These are phyloP conservation scores for Termitomyces sp. DNA, from an alignment of 1,284 basidiomycete genomes.

Conservation along the genomic window DNA sequence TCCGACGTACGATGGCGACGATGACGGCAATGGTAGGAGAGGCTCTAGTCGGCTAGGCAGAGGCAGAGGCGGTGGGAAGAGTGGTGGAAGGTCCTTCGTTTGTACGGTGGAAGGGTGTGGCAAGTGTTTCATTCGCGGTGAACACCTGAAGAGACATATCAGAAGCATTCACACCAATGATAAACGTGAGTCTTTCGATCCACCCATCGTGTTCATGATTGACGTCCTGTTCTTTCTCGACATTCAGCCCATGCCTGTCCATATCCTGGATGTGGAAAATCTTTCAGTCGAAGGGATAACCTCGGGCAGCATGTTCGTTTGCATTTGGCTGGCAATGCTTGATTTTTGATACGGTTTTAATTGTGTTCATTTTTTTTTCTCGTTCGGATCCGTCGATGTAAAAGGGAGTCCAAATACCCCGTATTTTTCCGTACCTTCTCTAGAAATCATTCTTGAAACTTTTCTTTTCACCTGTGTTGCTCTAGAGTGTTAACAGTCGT, in stretches of 20 bases:
- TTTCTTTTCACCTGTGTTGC: not conserved
- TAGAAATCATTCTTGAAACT: not conserved
- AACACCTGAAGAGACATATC: slow-evolving; percentile 75
- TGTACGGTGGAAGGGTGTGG: slow-evolving; percentile 69
- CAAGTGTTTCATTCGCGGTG: slow-evolving; percentile 71
- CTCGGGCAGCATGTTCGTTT: slow-evolving; percentile 73
- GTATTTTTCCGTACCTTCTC: not conserved
- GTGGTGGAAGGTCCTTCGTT: slow-evolving; percentile 48
- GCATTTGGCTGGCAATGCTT: slow-evolving; percentile 35
- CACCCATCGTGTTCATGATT: not conserved
- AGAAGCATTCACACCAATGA: slow-evolving; percentile 74
- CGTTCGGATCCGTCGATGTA: not conserved
- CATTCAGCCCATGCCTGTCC: slow-evolving; percentile 64
- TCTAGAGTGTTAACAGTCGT: not conserved
- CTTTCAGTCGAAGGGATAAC: slow-evolving; percentile 79
- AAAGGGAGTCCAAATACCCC: not conserved
- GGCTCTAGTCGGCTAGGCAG: slow-evolving; percentile 15
- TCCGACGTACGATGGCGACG: slow-evolving; percentile 21
- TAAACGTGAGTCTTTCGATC: slow-evolving; percentile 51
- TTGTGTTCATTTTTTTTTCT: not conserved
- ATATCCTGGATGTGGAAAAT: slow-evolving; percentile 62
- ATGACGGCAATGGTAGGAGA: slow-evolving; percentile 9
- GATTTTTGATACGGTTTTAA: slow-evolving; percentile 1
- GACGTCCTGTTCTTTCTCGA: not conserved
- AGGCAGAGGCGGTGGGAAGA: slow-evolving; percentile 19